phyloP scores from a whole-genome alignment of 352 stramenopile genomes.

The Phytophthora crassamura region DNA sequence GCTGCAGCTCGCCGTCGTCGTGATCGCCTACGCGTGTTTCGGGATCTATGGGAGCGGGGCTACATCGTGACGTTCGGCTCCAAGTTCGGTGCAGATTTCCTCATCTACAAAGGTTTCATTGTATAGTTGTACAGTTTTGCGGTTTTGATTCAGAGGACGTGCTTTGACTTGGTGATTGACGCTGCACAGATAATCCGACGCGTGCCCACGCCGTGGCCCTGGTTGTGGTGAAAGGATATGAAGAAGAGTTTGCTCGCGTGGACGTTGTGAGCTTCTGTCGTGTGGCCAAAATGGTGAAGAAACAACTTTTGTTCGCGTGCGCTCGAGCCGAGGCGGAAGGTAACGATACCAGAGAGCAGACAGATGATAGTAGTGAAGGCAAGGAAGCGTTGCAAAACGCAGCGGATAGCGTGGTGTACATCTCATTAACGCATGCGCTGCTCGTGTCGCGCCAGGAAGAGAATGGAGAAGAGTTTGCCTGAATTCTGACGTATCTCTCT shows the following conservation, averaged over 20 bases:
- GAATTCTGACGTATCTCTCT: not conserved
- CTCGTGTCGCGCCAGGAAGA: slow-evolving; percentile 52
- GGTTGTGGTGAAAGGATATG: slow-evolving; percentile 58
- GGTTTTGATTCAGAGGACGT: not conserved
- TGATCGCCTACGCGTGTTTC: slow-evolving; percentile 58
- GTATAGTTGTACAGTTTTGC: not conserved
- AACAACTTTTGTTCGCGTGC: slow-evolving; percentile 62
- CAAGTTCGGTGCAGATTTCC: slow-evolving; percentile 86
- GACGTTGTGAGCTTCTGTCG: slow-evolving; percentile 72
- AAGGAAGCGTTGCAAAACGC: not conserved
- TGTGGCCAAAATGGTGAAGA: slow-evolving; percentile 81
- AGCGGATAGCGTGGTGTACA: slow-evolving; percentile 48
- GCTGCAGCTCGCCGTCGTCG: slow-evolving; percentile 28
- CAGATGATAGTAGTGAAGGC: not conserved
- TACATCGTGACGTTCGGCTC: slow-evolving; percentile 77
- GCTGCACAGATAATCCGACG: slow-evolving; percentile 42
- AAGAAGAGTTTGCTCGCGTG: slow-evolving; percentile 49
- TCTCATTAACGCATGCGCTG: slow-evolving; percentile 67
- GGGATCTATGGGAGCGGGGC: slow-evolving; percentile 67
- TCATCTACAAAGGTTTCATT: slow-evolving; percentile 72
- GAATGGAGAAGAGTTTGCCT: slow-evolving; percentile 12
- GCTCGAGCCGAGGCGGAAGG: slow-evolving; percentile 15
- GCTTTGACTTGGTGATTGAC: slow-evolving; percentile 1
- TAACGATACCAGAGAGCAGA: not conserved
- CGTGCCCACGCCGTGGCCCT: slow-evolving; percentile 55